Evolutionary conservation across 495 filamentous ascomycete genomes (phyloP), one percentile per base, ranked within the genome.

Genomic region (Aspergillus sclerotioniger): DNA sequence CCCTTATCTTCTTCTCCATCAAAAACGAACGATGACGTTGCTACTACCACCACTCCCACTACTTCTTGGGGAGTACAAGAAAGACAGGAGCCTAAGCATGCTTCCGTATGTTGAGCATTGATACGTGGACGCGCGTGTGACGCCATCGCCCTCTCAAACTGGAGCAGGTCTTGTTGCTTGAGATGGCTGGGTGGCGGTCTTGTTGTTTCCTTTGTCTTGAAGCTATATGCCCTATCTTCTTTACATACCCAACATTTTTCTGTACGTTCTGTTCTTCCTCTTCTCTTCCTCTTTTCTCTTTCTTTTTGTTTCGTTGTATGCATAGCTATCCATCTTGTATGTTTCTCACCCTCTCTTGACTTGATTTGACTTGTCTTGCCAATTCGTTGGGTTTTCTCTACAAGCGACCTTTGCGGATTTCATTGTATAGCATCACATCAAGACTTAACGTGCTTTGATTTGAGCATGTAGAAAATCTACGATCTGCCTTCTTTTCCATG

Each of bases 211-310:
- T 64, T 65, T 37, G n/a, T 48, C 44, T 62, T 60, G 45, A 52
- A 46, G 49, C 37, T 64, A 65, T 62, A 63, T 58, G 57, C 35
- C 43, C 25, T 62, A 54, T 58, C 57, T 39, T 56, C 53, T 54
- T 41, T 28, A 41, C 57, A 66, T 62, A 50, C 53, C 44, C 51
- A 46, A 37, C 58, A 52, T 61, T 60, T 57, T 51, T 51, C 60
- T 63, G 59, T 68, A 62, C 66, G 59, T 64, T 44, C 51, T 25
- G 51, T 33, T 46, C 19, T 50, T 50, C 33, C 16, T 56, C 57
- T 58, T 57, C 44, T 51, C 55, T 63, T 52, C 65, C 60, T 64
- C 53, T 66, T 37, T 51, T 17, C 43, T 17, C 39, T 19, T 19
- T 17, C 51, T 33, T 57, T 32, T 54, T 12, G 39, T 37, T 55